Evolutionary conservation across 805 yeast genomes (phyloP).

Genomic region (Yarrowia sp.): DNA sequence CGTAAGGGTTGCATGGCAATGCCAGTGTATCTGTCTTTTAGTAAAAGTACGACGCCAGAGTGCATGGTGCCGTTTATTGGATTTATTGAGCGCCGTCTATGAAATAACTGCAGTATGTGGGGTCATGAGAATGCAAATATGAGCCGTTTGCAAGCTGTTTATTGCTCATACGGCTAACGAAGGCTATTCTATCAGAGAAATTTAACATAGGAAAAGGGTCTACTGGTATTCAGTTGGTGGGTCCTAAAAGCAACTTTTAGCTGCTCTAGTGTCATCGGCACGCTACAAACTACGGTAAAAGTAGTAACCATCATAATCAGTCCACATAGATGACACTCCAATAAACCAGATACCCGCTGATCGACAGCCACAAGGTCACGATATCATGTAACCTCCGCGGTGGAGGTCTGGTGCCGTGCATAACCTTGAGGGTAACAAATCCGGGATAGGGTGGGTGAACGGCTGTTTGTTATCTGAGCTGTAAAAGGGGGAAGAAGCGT

Average conservation of each 20-base stretch:
- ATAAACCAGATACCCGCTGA: too few relatives aligned
- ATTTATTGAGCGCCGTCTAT: background rate
- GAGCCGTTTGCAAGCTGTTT: background rate
- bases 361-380: too few relatives aligned
- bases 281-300: too few relatives aligned
- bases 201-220: too few relatives aligned
- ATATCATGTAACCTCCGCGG: background rate
- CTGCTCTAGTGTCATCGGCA: too few relatives aligned
- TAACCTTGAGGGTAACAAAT: background rate
- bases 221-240: too few relatives aligned
- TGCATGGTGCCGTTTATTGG: too few relatives aligned
- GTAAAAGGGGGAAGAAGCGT: too few relatives aligned
- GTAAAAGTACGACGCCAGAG: background rate
- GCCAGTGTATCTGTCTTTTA: background rate
- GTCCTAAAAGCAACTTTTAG: too few relatives aligned
- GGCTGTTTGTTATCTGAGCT: background rate
- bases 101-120: too few relatives aligned
- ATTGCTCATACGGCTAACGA: background rate
- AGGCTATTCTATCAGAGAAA: background rate
- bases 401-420: conserved; percentile 8
- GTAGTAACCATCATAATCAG: too few relatives aligned
- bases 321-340: too few relatives aligned
- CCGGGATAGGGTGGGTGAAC: background rate
- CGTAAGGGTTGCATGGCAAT: conserved; percentile 11
- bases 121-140: conserved; percentile 4